A percentile compares a stretch with the other conserved stretches of the same genome.
Evolutionary conservation across 768 basidiomycete genomes (phyloP).

Genomic region (Boletus subparvulus): DNA sequence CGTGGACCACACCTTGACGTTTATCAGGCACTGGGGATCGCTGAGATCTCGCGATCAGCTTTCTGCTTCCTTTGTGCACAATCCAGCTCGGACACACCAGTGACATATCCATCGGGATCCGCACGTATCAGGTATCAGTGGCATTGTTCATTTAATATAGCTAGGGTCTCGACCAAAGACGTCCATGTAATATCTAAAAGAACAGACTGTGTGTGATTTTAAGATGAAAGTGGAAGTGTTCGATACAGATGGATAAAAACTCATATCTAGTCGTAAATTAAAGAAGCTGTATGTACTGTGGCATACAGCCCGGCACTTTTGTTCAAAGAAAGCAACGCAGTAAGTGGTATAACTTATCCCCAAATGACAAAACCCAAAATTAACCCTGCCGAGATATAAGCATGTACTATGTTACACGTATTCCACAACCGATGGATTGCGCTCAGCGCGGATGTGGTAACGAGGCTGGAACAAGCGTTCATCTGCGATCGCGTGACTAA

Average conservation of each 20-base stretch:
- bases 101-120: conserved; percentile 1
- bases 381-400: conserved; percentile 25
- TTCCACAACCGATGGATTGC: conserved; percentile 17
- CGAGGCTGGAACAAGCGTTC: conserved; percentile 10
- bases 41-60: conserved; percentile 26
- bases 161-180: conserved; percentile 4
- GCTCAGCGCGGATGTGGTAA: conserved; percentile 24
- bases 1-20: conserved; percentile 3
- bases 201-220: conserved; percentile 5
- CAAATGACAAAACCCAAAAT: conserved; percentile 20
- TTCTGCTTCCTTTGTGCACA: not conserved
- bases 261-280: conserved; percentile 14
- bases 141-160: conserved; percentile 12
- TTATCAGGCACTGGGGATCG: conserved; percentile 18
- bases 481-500: conserved; percentile 34
- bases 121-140: conserved; percentile 5
- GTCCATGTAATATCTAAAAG: not conserved
- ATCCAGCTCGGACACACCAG: not conserved
- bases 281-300: conserved; percentile 12
- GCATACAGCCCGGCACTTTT: conserved; percentile 23
- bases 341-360: conserved; percentile 30
- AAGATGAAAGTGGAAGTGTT: conserved; percentile 11
- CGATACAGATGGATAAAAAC: conserved; percentile 14
- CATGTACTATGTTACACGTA: conserved; percentile 16
- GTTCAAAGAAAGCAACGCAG: conserved; percentile 4